Conservation (phyloP, 2,329 filamentous ascomycete species). For the Fusarium agapanthi region DNA sequence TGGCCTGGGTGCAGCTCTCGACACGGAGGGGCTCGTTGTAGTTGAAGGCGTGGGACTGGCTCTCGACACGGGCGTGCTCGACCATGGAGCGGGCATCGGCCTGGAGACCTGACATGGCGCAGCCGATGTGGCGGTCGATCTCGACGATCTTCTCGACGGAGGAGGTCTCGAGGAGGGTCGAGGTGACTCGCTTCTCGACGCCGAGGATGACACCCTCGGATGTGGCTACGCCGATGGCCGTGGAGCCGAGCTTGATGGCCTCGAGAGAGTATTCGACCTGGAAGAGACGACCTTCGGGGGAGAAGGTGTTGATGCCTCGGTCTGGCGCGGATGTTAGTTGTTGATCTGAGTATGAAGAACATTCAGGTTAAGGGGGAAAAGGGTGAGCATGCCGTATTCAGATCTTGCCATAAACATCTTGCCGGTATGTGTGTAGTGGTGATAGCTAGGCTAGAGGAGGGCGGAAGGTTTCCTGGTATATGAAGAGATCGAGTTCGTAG, state of each 20-base stretch:
- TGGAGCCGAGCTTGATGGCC: slow-evolving; percentile 99
- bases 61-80: slow-evolving; percentile 97
- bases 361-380: slow-evolving; percentile 21
- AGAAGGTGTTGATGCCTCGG: slow-evolving; percentile 99
- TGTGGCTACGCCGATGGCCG: slow-evolving; percentile 96
- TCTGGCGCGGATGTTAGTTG: slow-evolving; percentile 63
- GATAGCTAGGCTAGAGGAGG: slow-evolving; percentile 18
- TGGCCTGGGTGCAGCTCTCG: slow-evolving; percentile 98
- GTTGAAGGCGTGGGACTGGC: slow-evolving; percentile 97
- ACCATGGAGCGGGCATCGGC: slow-evolving; percentile 98
- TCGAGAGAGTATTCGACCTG: slow-evolving; percentile 99
- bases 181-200: slow-evolving; percentile 98
- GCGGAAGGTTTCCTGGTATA: slow-evolving; percentile 7
- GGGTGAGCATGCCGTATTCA: slow-evolving; percentile 86
- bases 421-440: slow-evolving; percentile 49
- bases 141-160: slow-evolving; percentile 99
- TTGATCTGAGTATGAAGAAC: background rate
- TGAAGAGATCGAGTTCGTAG: background rate
- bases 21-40: slow-evolving; percentile 95
- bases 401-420: slow-evolving; percentile 99
- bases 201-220: slow-evolving; percentile 94
- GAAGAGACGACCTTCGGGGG: slow-evolving; percentile 98
- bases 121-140: slow-evolving; percentile 98
- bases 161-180: slow-evolving; percentile 94
- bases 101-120: slow-evolving; percentile 97